Percentiles rank a stretch among this genome's conserved stretches.
phyloP scores from a whole-genome alignment of 257 asterid genomes.

The Jacaranda mimosifolia region DNA sequence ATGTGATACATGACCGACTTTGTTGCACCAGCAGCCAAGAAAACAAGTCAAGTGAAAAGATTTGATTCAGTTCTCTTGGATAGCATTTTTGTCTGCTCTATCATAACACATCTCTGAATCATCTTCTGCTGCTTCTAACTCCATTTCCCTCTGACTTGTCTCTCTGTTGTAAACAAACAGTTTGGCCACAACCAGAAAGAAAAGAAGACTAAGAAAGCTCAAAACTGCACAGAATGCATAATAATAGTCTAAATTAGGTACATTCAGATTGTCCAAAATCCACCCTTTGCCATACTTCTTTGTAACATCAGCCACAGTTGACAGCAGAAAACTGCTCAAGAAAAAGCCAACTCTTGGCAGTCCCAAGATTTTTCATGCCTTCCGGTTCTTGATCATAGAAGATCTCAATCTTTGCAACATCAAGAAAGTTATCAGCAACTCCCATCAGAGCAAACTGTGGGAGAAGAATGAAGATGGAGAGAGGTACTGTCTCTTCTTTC shows the following conservation, averaged over 20 bases:
- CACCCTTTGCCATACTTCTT: constrained; percentile 64
- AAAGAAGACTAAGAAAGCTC: constrained; percentile 47
- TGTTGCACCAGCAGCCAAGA: too few species aligned
- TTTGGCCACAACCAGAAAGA: constrained; percentile 59
- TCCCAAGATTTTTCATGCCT: constrained; percentile 82
- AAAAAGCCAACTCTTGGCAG: constrained; percentile 71
- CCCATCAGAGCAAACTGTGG: constrained; percentile 76
- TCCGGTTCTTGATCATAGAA: constrained; percentile 84
- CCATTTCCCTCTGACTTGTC: constrained; percentile 26
- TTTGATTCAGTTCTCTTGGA: too few species aligned
- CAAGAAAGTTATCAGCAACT: constrained; percentile 66
- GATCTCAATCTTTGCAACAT: constrained; percentile 75
- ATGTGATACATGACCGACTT: too few species aligned
- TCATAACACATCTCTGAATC: not conserved
- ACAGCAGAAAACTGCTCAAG: constrained; percentile 66
- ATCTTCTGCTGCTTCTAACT: constrained; percentile 9
- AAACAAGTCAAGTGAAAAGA: too few species aligned
- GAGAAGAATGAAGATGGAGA: constrained; percentile 68
- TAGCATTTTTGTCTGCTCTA: not conserved
- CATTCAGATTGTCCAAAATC: constrained; percentile 71
- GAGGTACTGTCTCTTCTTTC: constrained; percentile 52
- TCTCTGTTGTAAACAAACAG: constrained; percentile 46
- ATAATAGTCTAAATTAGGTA: constrained; percentile 68
- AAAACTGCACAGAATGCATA: constrained; percentile 55
- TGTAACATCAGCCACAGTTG: constrained; percentile 64